Conservation (phyloP, 371 early-diverging fungal genomes). For the Apophysomyces elegans region DNA sequence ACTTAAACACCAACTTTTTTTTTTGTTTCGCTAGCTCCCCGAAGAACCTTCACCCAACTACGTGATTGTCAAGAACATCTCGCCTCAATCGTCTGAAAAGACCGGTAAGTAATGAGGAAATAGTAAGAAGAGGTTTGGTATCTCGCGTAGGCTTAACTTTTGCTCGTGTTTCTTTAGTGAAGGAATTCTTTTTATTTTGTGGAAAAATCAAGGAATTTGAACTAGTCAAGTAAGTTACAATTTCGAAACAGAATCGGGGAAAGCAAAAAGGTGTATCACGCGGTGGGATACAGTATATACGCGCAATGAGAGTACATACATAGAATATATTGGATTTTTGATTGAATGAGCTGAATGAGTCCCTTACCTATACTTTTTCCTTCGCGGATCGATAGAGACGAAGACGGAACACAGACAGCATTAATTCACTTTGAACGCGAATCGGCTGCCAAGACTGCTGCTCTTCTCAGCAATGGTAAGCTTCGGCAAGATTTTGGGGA, state of each 20-base stretch:
- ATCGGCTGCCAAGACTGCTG: constrained; percentile 72
- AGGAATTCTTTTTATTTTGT: constrained; percentile 72
- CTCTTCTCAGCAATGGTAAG: constrained; percentile 63
- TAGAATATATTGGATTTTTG: too few species aligned
- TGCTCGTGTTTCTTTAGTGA: constrained; percentile 38
- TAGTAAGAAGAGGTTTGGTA: background rate
- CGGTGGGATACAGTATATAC: background rate
- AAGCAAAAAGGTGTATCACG: background rate
- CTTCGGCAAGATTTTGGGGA: too few species aligned
- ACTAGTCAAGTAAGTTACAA: constrained; percentile 53
- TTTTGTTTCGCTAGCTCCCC: constrained; percentile 47
- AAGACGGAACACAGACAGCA: constrained; percentile 55
- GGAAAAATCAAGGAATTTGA: constrained; percentile 71
- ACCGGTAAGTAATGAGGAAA: constrained; percentile 37
- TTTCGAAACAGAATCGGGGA: background rate
- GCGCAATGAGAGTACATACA: background rate
- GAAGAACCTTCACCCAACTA: constrained; percentile 57
- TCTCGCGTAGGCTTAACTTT: background rate
- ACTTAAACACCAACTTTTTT: background rate
- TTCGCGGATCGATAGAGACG: constrained; percentile 33
- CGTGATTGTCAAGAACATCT: constrained; percentile 62
- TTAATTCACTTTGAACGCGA: constrained; percentile 66
- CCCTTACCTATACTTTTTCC: background rate
- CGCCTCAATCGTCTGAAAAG: constrained; percentile 54
- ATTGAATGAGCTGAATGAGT: background rate